These are phyloP conservation scores for Tolypocladium guangdongense DNA, from an alignment of 2,329 filamentous ascomycete species.

Conservation along the genomic window DNA sequence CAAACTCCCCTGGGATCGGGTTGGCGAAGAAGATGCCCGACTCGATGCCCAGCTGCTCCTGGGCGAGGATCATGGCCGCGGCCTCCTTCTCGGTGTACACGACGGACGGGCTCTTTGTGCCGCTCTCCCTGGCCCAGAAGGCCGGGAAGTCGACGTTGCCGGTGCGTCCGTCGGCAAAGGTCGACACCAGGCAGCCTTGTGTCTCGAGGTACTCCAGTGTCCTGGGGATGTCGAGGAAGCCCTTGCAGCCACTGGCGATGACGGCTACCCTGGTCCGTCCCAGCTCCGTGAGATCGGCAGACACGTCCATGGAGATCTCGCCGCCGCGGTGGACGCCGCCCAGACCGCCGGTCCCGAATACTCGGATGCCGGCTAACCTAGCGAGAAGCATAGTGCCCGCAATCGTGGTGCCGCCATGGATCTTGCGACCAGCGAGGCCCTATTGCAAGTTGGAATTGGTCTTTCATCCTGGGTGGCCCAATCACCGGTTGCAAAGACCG, in stretches of 20 bases:
- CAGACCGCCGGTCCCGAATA: slow-evolving; percentile 91
- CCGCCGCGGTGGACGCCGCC: slow-evolving; percentile 89
- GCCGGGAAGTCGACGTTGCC: slow-evolving; percentile 76
- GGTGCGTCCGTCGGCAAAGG: slow-evolving; percentile 72
- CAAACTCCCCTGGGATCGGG: slow-evolving; percentile 62
- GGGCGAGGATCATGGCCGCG: slow-evolving; percentile 77
- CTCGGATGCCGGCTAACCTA: slow-evolving; percentile 72
- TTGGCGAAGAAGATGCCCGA: slow-evolving; percentile 85
- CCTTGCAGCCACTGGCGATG: slow-evolving; percentile 85
- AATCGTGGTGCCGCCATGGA: slow-evolving; percentile 88
- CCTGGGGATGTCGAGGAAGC: slow-evolving; percentile 82
- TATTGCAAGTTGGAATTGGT: slow-evolving; percentile 15
- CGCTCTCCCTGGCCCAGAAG: slow-evolving; percentile 87
- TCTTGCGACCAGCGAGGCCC: slow-evolving; percentile 53
- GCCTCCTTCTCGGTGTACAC: slow-evolving; percentile 70
- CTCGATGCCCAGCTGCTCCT: slow-evolving; percentile 58
- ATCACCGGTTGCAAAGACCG: not conserved
- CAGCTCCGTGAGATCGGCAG: slow-evolving; percentile 88
- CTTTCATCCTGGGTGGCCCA: not conserved
- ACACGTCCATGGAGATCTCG: slow-evolving; percentile 82
- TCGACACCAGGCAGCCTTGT: slow-evolving; percentile 70
- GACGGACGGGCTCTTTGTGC: slow-evolving; percentile 64
- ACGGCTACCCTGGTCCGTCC: slow-evolving; percentile 83
- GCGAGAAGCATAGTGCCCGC: slow-evolving; percentile 88
- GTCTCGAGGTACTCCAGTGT: slow-evolving; percentile 72